Base-by-base conservation (phyloP, 352 stramenopile species). In the Phytophthora citrophthora region DNA sequence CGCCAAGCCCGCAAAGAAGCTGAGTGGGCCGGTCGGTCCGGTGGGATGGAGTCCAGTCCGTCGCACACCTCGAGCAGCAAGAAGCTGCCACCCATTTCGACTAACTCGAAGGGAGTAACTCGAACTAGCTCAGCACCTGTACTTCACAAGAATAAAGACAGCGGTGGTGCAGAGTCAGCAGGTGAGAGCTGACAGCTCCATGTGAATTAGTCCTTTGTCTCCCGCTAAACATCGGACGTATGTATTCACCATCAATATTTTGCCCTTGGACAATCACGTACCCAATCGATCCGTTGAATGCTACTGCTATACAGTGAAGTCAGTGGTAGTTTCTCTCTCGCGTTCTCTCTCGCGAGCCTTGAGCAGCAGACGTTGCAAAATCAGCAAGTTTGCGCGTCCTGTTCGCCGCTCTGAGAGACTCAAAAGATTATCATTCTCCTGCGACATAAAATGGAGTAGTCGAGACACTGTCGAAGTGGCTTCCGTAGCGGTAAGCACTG, bases 1-100 rank as follows among this genome's bases (percentile, higher is more conserved):
- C 70, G 71, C 2, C 68, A 86, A 27, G 68, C 81, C 2, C 74
- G 78, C 20, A 88, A 91, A 73, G 87, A 96, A 61, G 72, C 84
- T 6, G 81, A 94, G 43, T 96, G 87, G 89, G 73, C 84, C 26
- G 87, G 87, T 8, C 82, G 87, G 7, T 82, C 86, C 0, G 87
- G 82, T 7, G 89, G 89, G 0, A 64, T 95, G 59, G 83, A 96
- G 34, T 61, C 76, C 15, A 69, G 74, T 27, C 66, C 79, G 24
- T 72, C 65, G 11, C 62, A 70, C 20, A 26, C 59, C 2, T 51
- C 61, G 20, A 45, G 31, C 54, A 61, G 54, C 54, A 93, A 91
- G 65, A 91, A 90, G 45, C 57, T 93, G 26, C 84, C 84, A 16
- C 81, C 84, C 0, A 93, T 93, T 64, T 54, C 62, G 6, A 61